Percentiles rank a stretch among this genome's conserved stretches.
Evolutionary conservation across 768 basidiomycete species (phyloP).

Genomic region (Hericium coralloides): DNA sequence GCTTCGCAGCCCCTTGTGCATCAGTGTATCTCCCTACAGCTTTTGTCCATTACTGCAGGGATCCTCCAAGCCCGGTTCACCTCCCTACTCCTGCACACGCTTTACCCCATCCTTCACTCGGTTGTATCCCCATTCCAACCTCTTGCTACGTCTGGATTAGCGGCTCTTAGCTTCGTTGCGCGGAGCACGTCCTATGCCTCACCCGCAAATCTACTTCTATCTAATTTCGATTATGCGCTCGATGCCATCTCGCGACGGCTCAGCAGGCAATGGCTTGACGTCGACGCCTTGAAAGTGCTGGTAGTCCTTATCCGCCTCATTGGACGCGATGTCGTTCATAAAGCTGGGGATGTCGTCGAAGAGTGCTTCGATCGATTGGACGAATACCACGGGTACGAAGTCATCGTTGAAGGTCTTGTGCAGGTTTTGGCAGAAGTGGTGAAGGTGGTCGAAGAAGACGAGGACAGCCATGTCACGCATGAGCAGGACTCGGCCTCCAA

Average conservation of each 20-base stretch:
- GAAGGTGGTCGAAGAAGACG: constrained; percentile 59
- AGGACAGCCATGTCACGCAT: constrained; percentile 20
- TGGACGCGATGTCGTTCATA: constrained; percentile 77
- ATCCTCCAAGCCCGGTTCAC: constrained; percentile 67
- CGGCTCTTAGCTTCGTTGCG: constrained; percentile 63
- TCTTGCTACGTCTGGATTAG: constrained; percentile 67
- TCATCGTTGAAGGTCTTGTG: constrained; percentile 78
- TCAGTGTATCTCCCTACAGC: constrained; percentile 58
- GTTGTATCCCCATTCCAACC: constrained; percentile 63
- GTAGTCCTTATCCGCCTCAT: constrained; percentile 79
- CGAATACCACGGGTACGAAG: constrained; percentile 88
- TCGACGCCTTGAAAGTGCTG: constrained; percentile 84
- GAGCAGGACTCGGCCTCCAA: constrained; percentile 4
- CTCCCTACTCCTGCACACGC: constrained; percentile 60
- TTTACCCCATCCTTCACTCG: constrained; percentile 85
- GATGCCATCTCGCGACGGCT: constrained; percentile 84
- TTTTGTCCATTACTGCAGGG: constrained; percentile 62
- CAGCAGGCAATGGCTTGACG: constrained; percentile 71
- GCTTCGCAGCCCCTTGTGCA: constrained; percentile 57
- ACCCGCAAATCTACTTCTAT: constrained; percentile 76
- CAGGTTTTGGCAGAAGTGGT: constrained; percentile 84
- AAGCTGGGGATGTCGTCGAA: constrained; percentile 90
- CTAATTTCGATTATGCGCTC: constrained; percentile 95
- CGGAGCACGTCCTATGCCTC: constrained; percentile 82
- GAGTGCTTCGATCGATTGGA: constrained; percentile 96